Conservation (phyloP, 371 early-diverging fungal species). For the Rhizomucor miehei region DNA sequence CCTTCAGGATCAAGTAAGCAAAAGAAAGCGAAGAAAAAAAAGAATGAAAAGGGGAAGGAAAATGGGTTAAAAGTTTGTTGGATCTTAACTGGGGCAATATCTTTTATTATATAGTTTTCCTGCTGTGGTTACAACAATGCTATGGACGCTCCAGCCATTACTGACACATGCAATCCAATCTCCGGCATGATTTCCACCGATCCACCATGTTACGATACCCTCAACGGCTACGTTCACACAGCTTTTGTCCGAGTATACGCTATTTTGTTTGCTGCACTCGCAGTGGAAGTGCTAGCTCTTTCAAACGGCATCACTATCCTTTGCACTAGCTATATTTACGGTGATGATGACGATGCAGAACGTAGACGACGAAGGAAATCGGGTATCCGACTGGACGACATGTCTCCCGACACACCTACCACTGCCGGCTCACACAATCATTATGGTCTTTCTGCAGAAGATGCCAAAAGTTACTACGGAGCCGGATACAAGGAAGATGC, state of each 20-base stretch:
- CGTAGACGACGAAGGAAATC: conserved; percentile 46
- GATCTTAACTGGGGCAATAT: too few relatives aligned
- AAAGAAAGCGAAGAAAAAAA: not conserved
- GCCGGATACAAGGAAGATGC: conserved; percentile 8
- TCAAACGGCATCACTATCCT: conserved; percentile 42
- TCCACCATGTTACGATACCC: conserved; percentile 28
- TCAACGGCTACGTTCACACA: conserved; percentile 20
- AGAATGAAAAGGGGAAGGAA: not conserved
- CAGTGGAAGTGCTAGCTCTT: conserved; percentile 38
- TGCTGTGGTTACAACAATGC: conserved; percentile 45
- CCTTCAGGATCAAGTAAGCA: conserved; percentile 17
- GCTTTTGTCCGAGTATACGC: conserved; percentile 36
- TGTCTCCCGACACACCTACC: conserved; percentile 37
- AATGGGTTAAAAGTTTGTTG: too few relatives aligned
- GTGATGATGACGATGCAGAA: conserved; percentile 37
- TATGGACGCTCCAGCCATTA: conserved; percentile 25
- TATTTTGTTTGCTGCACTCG: conserved; percentile 38
- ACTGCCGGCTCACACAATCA: conserved; percentile 24
- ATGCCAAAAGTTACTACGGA: conserved; percentile 10
- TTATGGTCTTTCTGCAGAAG: conserved; percentile 6
- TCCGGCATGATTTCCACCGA: conserved; percentile 9
- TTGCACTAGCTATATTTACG: conserved; percentile 25
- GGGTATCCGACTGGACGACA: conserved; percentile 44
- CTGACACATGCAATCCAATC: conserved; percentile 21
- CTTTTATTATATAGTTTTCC: conserved; percentile 34